Evolutionary conservation across 495 filamentous ascomycete genomes (phyloP), one percentile per base, ranked within the genome.

Genomic region (Penicillium psychrofluorescens): DNA sequence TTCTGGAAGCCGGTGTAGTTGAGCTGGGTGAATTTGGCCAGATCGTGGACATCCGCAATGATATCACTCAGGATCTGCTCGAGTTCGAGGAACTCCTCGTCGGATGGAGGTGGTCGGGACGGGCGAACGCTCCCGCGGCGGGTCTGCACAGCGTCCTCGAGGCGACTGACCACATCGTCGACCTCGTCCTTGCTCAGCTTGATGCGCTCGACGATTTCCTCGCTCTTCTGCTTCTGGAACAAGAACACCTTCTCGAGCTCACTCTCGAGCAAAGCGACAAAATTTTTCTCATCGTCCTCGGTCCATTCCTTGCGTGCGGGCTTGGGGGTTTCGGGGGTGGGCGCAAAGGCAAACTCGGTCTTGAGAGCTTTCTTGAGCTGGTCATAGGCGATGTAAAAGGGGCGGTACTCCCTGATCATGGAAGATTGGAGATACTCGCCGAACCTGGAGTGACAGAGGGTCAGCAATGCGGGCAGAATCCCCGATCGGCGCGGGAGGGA

Each of bases 1-100:
- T 99, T 99, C 73, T 96, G 94, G 58, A 99, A 99, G 1, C 94
- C 92, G 1, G 91, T 96, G 57, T 99, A 99, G 64, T 99, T 99
- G 59, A 99, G 68, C 67, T 96, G 90, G 6, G 92, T 94, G 55
- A 96, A 99, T 67, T 97, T 97, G 55, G 94, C 94, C 54, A 99
- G 71, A 62, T 99, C 92, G 59, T 99, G 92, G 9, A 99, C 94
- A 61, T 99, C 92, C 41, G 94, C 94, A 62, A 97, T 99, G 55
- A 97, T 91, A 60, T 99, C 92, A 64, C 88, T 94, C 59, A 99
- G 62, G 50, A 95, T 88, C 65, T 95, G 86, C 68, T 99, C 94
- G 35, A 99, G 75, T 55, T 92, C 68, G 75, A 92, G 77, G 59
- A 95, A 97, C 59, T 96, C 90, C 46, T 96, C 90, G 57, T 97